Base-by-base conservation (phyloP, 106 monocot genomes). In the Dioscorea dumetorum region DNA sequence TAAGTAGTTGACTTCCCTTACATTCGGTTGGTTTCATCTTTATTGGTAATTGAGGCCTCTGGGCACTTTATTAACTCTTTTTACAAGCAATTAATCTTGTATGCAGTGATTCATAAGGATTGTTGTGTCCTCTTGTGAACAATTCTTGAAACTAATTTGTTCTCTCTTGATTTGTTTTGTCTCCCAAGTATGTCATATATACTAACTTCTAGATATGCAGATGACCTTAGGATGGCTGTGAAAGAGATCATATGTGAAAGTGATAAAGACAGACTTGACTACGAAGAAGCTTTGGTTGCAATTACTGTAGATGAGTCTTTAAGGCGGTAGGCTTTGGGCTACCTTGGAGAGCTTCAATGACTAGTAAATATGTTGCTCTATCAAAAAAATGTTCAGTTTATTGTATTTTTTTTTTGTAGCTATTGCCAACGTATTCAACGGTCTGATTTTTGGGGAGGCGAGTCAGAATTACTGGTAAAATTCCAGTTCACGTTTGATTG, bases 371-470 rank as follows among this genome's bases (percentile, higher is more conserved):
- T 67, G 19, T 8, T 22, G 23, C 17, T 41, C 17, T 57, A 58
- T 48, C 50, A 48, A 20, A 16, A 48, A 57, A 54, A 13, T 22
- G 60, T 22, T 59, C 1, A 24, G 22, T 22, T 12, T 22, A 1
- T 23, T 58, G 17, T 14, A 24, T 57, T 62, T 49, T 28, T 28
- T 33, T 52, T 13, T 50, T 77, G 68, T 64, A 91, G 95, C 67
- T 97, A 97, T 73, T 97, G 97, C 72, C 86, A 92, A 57, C 88
- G 92, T 31, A 97, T 97, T 61, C 66, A 69, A 67, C 73, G 79
- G 19, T 67, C 97, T 68, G 84, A 89, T 69, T 97, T 97, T 66
- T 92, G 99, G 99, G 93, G 99, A 60, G 99, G 99, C 64, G 93
- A 99, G 50, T 85, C 99, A 62, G 99, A 99, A 63, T 72, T 99